Base-by-base conservation (phyloP, 768 basidiomycete species). In the Hericium rajendrae region DNA sequence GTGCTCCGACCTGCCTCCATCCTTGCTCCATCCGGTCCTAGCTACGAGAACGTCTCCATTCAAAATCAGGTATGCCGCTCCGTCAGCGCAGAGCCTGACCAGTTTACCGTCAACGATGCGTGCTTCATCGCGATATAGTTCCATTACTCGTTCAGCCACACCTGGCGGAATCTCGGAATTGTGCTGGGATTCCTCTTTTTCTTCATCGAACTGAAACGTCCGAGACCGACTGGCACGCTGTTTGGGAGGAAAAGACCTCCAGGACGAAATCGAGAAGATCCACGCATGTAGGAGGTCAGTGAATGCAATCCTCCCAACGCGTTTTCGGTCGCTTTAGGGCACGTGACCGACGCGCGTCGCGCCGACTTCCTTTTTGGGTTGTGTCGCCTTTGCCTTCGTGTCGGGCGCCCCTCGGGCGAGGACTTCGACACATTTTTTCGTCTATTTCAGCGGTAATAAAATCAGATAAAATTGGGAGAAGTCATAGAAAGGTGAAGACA, bases 1-100 rank as follows among this genome's bases (percentile, higher is more conserved):
- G 12, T 86, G 85, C 65, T 71, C 84, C 22, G 68, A 73, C 46
- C 71, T 88, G 12, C 80, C 84, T 0, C 84, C 87, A 2, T 74
- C 72, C 22, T n/a, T n/a, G n/a, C n/a, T n/a, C n/a, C n/a, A n/a
- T n/a, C n/a, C 2, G 86, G 86, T 0, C 72, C 84, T 0, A 80
- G 81, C 0, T 89, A 89, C 60, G 79, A 79, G 60, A 72, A 72
- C n/a, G 67, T 85, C 40, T 68, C 74, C 2, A 60, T 85, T 13
- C 68, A 62, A 0, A 89, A 92, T 65, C 91, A 91, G 69, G 85
- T 85, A 1, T 94, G 92, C 68, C 77, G 86, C 1, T 77, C 84
- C 0, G 74, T 84, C 6, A 90, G 92, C 3, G 76, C 85, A 1
- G 64, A 76, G 4, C 61, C 84, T 0, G 91, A 90, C 1, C 74